These are phyloP conservation scores for Fusarium musae DNA, from an alignment of 2,329 filamentous ascomycete species.

Conservation along the genomic window DNA sequence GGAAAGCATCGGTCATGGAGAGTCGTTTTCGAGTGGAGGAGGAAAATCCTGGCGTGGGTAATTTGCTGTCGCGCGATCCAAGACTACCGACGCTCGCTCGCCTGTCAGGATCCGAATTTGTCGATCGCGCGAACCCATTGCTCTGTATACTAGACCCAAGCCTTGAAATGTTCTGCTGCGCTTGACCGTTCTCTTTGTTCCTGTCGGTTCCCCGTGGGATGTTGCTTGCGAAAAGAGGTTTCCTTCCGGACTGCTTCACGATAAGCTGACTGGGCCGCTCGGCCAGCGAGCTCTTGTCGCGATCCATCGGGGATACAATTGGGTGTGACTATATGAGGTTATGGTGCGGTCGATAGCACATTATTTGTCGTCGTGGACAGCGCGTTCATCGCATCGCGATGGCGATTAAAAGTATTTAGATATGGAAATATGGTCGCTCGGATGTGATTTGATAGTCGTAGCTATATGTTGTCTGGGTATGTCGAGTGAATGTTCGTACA, in stretches of 20 bases:
- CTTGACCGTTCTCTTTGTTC: slow-evolving; percentile 36
- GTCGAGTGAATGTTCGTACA: slow-evolving; percentile 4
- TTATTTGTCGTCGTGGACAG: slow-evolving; percentile 18
- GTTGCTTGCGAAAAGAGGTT: slow-evolving; percentile 52
- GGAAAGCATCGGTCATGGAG: slow-evolving; percentile 57
- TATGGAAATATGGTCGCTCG: background rate
- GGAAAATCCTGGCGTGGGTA: slow-evolving; percentile 49
- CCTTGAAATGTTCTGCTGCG: slow-evolving; percentile 23
- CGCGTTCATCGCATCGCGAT: slow-evolving; percentile 42
- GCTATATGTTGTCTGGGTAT: background rate
- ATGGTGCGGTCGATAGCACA: slow-evolving; percentile 34
- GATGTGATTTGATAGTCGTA: background rate
- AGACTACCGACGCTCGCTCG: slow-evolving; percentile 37
- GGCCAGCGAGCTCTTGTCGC: slow-evolving; percentile 38
- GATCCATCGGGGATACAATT: slow-evolving; percentile 38
- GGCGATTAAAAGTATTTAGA: slow-evolving; percentile 1
- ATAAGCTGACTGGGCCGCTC: slow-evolving; percentile 46
- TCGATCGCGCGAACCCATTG: slow-evolving; percentile 37
- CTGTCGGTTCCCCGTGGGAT: slow-evolving; percentile 38
- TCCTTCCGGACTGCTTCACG: slow-evolving; percentile 55
- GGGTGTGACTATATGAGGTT: slow-evolving; percentile 13
- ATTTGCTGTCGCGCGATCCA: slow-evolving; percentile 48
- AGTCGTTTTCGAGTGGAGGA: slow-evolving; percentile 50
- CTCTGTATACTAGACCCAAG: slow-evolving; percentile 24
- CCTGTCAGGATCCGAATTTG: slow-evolving; percentile 43